A percentile compares a stretch with the other conserved stretches of the same genome.
Evolutionary conservation across 1,284 basidiomycete genomes (phyloP).

Genomic region (Ceratobasidium sp.): DNA sequence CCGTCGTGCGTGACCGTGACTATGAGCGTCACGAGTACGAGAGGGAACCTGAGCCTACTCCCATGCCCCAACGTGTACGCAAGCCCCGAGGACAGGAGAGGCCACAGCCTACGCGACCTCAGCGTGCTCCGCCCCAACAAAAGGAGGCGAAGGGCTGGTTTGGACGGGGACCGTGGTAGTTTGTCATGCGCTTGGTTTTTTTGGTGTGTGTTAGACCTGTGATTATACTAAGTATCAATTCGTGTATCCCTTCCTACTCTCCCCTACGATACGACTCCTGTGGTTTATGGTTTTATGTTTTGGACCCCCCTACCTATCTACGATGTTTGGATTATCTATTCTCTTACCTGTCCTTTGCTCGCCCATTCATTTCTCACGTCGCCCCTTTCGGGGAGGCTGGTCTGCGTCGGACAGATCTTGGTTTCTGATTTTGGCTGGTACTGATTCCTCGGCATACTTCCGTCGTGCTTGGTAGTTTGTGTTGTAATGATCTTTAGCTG

Average conservation of each 20-base stretch:
- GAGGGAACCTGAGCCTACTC: constrained; percentile 7
- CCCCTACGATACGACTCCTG: constrained; percentile 39
- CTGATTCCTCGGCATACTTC: constrained; percentile 23
- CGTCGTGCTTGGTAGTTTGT: constrained; percentile 33
- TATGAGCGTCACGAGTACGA: constrained; percentile 26
- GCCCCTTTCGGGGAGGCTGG: constrained; percentile 9
- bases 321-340: constrained; percentile 43
- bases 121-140: constrained; percentile 29
- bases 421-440: constrained; percentile 36
- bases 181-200: constrained; percentile 14
- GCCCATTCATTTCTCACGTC: constrained; percentile 26
- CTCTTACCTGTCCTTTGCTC: not conserved
- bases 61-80: constrained; percentile 23
- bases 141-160: constrained; percentile 44
- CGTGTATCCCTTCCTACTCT: constrained; percentile 39
- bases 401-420: constrained; percentile 34
- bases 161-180: constrained; percentile 41
- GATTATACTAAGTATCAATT: constrained; percentile 44
- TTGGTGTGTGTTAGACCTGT: constrained; percentile 41
- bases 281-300: constrained; percentile 34
- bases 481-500: constrained; percentile 30
- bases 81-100: constrained; percentile 39
- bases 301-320: constrained; percentile 30
- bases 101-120: constrained; percentile 38
- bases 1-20: constrained; percentile 37